A percentile compares a stretch with the other conserved stretches of the same genome.
Conservation (phyloP, 306 rosid species). For the Alnus glutinosa region DNA sequence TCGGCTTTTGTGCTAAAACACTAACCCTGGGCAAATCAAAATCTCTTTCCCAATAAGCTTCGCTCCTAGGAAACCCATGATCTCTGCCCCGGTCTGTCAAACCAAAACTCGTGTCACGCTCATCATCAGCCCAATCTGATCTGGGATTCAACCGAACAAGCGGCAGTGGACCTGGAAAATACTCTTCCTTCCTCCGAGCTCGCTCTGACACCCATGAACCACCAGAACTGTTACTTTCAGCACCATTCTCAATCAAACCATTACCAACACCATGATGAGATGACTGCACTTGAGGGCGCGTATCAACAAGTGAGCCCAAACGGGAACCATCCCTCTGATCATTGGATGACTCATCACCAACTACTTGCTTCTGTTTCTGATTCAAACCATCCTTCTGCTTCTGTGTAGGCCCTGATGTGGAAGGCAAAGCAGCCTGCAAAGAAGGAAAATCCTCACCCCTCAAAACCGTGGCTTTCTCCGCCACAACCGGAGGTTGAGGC, state of each 20-base stretch:
- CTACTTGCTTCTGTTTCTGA: conserved; percentile 50
- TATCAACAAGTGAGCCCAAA: conserved; percentile 38
- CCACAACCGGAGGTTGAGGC: conserved; percentile 19
- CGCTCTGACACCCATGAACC: conserved; percentile 37
- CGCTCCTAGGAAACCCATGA: conserved; percentile 56
- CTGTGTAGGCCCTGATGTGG: conserved; percentile 48
- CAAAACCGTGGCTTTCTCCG: conserved; percentile 53
- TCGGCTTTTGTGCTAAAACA: conserved; percentile 60
- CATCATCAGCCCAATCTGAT: conserved; percentile 98
- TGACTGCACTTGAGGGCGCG: conserved; percentile 40
- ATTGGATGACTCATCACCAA: conserved; percentile 33
- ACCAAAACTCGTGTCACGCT: conserved; percentile 86
- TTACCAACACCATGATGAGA: conserved; percentile 30
- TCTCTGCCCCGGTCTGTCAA: conserved; percentile 65
- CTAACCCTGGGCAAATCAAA: conserved; percentile 80
- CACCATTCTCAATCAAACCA: conserved; percentile 32
- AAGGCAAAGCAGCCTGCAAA: conserved; percentile 68
- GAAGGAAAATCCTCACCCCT: conserved; percentile 99
- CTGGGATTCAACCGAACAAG: conserved; percentile 69
- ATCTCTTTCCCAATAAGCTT: conserved; percentile 77
- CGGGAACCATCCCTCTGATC: conserved; percentile 46
- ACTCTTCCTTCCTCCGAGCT: conserved; percentile 62
- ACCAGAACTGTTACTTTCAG: conserved; percentile 32
- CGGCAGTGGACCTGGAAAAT: conserved; percentile 77
- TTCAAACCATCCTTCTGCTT: conserved; percentile 60